Base-by-base conservation (phyloP, 2,329 filamentous ascomycete species). In the Pseudohalonectria lignicola region DNA sequence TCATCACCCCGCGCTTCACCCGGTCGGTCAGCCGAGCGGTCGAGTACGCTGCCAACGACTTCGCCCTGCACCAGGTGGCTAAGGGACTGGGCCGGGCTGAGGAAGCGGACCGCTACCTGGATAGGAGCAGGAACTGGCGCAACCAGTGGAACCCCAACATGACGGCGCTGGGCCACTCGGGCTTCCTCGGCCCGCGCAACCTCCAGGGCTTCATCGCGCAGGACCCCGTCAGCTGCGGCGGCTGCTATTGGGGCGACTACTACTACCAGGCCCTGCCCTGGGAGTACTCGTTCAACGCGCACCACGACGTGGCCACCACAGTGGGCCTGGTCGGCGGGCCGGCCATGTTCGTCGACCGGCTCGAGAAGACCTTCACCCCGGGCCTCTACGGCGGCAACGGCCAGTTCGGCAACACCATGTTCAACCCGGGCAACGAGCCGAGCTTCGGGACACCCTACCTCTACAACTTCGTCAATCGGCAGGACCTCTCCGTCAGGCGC, bases 81-180 rank as follows among this genome's bases (percentile, higher is more conserved):
- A 53, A 49, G 2, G 78, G 77, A 0, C 55, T 82, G 2, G 66
- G 63, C 2, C 40, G 48, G 0, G 56, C 57, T 1, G 73, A 79
- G 29, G 79, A 81, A 30, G 69, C 72, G 4, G 43, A 56, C 4
- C 76, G 66, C 37, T 85, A 84, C 46, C 61, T 82, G 18, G 60
- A 67, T 35, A 70, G 79, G 7, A 80, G 76, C 1, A 64, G 69
- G 10, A 79, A 82, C 48, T 86, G 81, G 81, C 68, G 75, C 13
- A 83, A 82, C 49, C 79, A 84, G 45, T 86, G 78, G 79, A 78
- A 84, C 50, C 51, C 67, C 0, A 53, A 71, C 35, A 66, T 74
- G 32, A 63, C 60, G 1, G 73, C 73, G 0, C 62, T 80, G 0
- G 71, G 69, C 4, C 82, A 79, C 54, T 67, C 60, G 0, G 80